Conservation (phyloP, 495 filamentous ascomycete species). For the Podospora comata region DNA sequence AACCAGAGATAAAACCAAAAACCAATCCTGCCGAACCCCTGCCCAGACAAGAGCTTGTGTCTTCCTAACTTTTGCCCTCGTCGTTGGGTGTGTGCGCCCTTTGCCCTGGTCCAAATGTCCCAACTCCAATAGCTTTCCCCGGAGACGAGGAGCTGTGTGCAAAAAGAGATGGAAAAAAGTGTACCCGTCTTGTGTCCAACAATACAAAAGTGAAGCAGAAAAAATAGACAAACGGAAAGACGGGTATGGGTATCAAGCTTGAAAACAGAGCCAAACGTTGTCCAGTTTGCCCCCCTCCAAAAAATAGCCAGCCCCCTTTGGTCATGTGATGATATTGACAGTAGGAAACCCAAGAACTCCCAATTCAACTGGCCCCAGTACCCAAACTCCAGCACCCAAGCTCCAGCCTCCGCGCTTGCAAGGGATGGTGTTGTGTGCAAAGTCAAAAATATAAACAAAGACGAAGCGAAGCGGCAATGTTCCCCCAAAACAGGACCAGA, state of each 20-base stretch:
- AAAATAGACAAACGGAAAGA: not conserved
- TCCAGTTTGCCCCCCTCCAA: not conserved
- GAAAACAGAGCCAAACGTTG: not conserved
- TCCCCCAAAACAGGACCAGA: not conserved
- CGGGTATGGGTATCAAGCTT: not conserved
- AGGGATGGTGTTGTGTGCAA: not conserved
- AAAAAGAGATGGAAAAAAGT: not conserved
- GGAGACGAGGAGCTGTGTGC: not conserved
- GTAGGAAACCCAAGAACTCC: not conserved
- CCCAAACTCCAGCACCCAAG: not conserved
- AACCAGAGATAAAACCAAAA: too few species aligned
- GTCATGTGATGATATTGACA: not conserved
- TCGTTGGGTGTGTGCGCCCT: not conserved
- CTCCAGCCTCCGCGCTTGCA: not conserved
- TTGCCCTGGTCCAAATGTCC: not conserved
- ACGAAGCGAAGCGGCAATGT: not conserved
- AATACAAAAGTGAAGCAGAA: not conserved
- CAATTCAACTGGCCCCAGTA: not conserved
- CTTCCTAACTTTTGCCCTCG: not conserved
- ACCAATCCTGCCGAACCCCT: too few species aligned
- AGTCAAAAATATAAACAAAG: not conserved
- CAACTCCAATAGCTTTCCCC: not conserved
- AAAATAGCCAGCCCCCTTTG: not conserved
- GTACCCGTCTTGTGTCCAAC: not conserved
- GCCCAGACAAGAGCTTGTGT: not conserved